Evolutionary conservation across 2,329 filamentous ascomycete species (phyloP).

Genomic region (Talaromyces atroroseus): DNA sequence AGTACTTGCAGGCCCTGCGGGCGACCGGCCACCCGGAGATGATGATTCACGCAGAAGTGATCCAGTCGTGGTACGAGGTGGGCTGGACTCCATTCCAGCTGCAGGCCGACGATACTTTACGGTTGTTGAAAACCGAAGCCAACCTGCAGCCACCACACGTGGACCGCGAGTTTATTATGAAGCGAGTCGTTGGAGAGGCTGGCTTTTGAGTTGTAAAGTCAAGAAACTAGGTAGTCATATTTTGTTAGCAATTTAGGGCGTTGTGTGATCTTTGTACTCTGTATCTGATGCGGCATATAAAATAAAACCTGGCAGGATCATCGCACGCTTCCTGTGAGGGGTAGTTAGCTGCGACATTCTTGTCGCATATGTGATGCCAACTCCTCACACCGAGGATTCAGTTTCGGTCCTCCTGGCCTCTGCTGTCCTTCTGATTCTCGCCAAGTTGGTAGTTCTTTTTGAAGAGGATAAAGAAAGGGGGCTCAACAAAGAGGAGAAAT

Average conservation of each 20-base stretch:
- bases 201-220: not conserved
- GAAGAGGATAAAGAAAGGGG: too few relatives aligned
- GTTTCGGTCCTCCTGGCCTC: too few relatives aligned
- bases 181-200: not conserved
- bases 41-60: slow-evolving; percentile 2
- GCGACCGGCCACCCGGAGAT: slow-evolving; percentile 1
- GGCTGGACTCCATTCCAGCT: not conserved
- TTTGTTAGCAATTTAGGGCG: not conserved
- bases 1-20: not conserved
- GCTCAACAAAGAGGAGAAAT: too few relatives aligned
- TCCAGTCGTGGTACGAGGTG: not conserved
- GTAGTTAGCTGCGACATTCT: too few relatives aligned
- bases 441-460: too few relatives aligned
- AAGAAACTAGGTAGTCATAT: not conserved
- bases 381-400: too few relatives aligned
- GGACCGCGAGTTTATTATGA: not conserved
- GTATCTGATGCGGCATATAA: too few relatives aligned
- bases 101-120: slow-evolving; percentile 3
- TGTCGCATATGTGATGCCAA: too few relatives aligned
- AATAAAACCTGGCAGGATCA: too few relatives aligned
- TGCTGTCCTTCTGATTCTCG: too few relatives aligned
- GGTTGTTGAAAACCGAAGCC: not conserved
- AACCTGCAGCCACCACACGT: not conserved
- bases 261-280: too few relatives aligned
- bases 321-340: too few relatives aligned